phyloP scores from a whole-genome alignment of 2,329 filamentous ascomycete species.

The Phoma sp. region DNA sequence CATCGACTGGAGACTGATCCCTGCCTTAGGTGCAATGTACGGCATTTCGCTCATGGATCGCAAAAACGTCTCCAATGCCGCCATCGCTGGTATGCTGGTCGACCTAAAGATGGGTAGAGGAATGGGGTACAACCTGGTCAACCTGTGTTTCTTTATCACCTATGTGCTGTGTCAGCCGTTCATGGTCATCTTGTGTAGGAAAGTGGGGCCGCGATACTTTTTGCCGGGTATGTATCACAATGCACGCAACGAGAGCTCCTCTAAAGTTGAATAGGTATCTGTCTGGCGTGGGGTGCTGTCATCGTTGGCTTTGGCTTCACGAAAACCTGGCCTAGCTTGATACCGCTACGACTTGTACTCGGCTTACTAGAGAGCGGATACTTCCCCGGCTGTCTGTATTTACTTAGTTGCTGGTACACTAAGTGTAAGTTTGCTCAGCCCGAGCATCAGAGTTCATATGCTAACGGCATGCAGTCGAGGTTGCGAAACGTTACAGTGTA shows the following conservation, averaged over 20 bases:
- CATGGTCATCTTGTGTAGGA: conserved; percentile 30
- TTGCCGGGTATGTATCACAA: conserved; percentile 17
- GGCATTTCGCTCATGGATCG: conserved; percentile 37
- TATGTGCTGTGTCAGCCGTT: conserved; percentile 35
- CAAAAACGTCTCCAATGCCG: conserved; percentile 37
- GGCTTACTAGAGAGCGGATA: conserved; percentile 31
- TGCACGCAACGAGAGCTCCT: accelerated
- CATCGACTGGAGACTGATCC: conserved; percentile 35
- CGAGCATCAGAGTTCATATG: background rate
- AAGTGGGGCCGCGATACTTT: conserved; percentile 31
- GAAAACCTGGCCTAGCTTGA: conserved; percentile 28
- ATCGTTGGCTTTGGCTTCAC: conserved; percentile 37
- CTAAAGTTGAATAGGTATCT: conserved; percentile 18
- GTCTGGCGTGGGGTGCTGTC: conserved; percentile 30
- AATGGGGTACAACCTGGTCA: conserved; percentile 32
- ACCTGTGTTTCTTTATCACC: conserved; percentile 38
- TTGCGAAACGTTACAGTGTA: conserved; percentile 32
- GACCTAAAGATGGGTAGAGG: conserved; percentile 30
- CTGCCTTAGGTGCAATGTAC: conserved; percentile 34
- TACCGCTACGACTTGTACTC: conserved; percentile 28
- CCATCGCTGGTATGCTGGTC: conserved; percentile 34
- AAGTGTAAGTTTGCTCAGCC: conserved; percentile 22
- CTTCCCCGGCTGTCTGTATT: conserved; percentile 32
- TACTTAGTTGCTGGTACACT: conserved; percentile 35
- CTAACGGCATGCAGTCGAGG: conserved; percentile 24